Evolutionary conservation across 768 basidiomycete genomes (phyloP), one percentile per base, ranked within the genome.

Genomic region (Phaeotremella skinneri): DNA sequence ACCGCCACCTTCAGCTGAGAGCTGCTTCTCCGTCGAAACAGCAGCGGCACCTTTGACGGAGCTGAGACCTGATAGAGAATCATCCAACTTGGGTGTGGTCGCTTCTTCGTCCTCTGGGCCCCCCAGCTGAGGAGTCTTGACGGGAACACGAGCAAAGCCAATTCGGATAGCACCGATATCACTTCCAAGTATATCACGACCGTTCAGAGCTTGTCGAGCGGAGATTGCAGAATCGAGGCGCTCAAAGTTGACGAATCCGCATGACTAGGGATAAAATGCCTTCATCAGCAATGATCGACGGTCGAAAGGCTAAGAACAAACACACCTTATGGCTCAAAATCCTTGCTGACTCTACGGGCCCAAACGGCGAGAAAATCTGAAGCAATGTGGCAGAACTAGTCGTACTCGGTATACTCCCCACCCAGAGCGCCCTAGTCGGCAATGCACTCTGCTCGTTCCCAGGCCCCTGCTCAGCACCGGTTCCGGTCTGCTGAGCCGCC

Each of bases 81-180:
- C 59, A 26, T 55, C 52, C 49, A 72, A 52, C 53, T 63, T 34
- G 83, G 79, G 37, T 79, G 81, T 42, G 27, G 83, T 82, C 70
- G 88, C 87, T 61, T 85, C 82, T 21, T 86, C 86, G 62, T 87
- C 87, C 42, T 68, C 69, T 16, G 56, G 52, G 21, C 70, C 69
- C 32, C 68, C 70, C 14, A 68, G 41, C 2, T 54, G 55, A 17
- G 69, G 69, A 7, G 68, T 53, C 80, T 92, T 94, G 74, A 89
- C 89, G 6, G 93, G 94, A 1, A 98, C 93, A 72, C 91, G 90
- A 56, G 94, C 94, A 74, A 92, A 98, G 5, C 92, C 94, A 63
- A 98, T 97, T 34, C 92, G 87, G 61, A 98, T 91, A 30, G 94
- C 90, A 30, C 96, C 96, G 55, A 98, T 91, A 58, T 98, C 94